Evolutionary conservation across 2,329 filamentous ascomycete species (phyloP).

Genomic region (Epichloe amarillans): DNA sequence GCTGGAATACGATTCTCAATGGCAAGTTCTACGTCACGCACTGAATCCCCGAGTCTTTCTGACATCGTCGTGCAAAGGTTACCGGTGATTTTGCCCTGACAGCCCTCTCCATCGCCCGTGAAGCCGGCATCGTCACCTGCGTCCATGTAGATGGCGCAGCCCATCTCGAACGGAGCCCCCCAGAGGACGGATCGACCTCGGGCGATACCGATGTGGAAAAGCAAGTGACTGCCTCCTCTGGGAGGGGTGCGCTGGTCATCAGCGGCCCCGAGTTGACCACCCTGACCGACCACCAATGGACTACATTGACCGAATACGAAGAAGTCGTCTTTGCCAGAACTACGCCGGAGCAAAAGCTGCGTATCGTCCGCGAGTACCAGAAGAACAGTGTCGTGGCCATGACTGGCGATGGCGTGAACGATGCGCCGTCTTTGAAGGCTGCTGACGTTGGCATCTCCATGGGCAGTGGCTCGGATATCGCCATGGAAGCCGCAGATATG

Average conservation of each 20-base stretch:
- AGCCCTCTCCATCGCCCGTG: constrained; percentile 56
- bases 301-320: constrained; percentile 47
- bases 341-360: constrained; percentile 66
- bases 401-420: constrained; percentile 80
- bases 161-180: constrained; percentile 30
- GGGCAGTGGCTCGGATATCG: constrained; percentile 69
- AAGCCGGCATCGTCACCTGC: constrained; percentile 57
- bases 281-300: constrained; percentile 57
- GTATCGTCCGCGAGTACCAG: constrained; percentile 66
- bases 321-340: constrained; percentile 66
- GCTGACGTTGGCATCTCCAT: constrained; percentile 78
- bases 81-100: constrained; percentile 69
- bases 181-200: not conserved
- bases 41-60: not conserved
- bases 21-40: constrained; percentile 27
- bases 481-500: constrained; percentile 70
- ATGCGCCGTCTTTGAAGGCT: constrained; percentile 65
- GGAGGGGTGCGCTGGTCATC: constrained; percentile 41
- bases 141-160: constrained; percentile 38
- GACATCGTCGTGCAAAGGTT: constrained; percentile 26
- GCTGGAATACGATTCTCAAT: constrained; percentile 69
- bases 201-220: constrained; percentile 13
- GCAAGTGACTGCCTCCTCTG: constrained; percentile 7
- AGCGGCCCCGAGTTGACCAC: constrained; percentile 52
- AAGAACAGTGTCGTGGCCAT: constrained; percentile 58